phyloP scores from a whole-genome alignment of 2,329 filamentous ascomycete species.

The Graphilbum ipis-grandicollis region DNA sequence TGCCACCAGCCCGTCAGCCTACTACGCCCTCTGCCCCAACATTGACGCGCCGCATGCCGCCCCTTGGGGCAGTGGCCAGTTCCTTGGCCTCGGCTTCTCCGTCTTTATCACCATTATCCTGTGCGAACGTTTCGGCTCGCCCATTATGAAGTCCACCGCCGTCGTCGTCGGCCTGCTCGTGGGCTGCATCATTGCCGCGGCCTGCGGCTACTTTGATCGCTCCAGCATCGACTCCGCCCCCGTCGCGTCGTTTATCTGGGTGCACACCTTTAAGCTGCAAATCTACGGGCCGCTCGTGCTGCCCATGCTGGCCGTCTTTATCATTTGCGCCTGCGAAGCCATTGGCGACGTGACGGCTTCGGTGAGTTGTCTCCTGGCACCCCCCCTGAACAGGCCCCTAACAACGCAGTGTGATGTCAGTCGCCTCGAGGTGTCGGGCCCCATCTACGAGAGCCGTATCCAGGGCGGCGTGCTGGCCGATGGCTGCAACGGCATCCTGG shows the following conservation, averaged over 20 bases:
- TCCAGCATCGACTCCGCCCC: constrained; percentile 55
- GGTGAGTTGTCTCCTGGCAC: background rate
- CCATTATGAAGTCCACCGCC: constrained; percentile 68
- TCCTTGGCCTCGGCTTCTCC: constrained; percentile 49
- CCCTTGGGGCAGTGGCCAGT: constrained; percentile 64
- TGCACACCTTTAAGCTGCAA: constrained; percentile 55
- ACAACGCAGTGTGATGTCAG: constrained; percentile 50
- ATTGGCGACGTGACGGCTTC: constrained; percentile 70
- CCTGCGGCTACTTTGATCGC: constrained; percentile 62
- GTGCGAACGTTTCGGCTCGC: constrained; percentile 64
- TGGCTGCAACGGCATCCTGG: constrained; percentile 57
- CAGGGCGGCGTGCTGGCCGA: constrained; percentile 68
- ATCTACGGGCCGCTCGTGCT: constrained; percentile 60
- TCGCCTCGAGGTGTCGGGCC: constrained; percentile 54
- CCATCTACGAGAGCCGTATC: constrained; percentile 56
- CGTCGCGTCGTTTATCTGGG: constrained; percentile 60
- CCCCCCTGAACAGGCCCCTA: background rate
- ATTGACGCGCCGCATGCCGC: constrained; percentile 53
- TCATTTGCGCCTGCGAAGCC: constrained; percentile 62
- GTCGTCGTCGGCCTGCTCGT: constrained; percentile 58
- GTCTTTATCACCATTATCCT: constrained; percentile 68
- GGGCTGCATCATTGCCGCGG: constrained; percentile 59
- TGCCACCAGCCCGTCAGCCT: constrained; percentile 28
- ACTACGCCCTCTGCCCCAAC: constrained; percentile 48
- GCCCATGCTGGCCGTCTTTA: constrained; percentile 50